Conservation (phyloP, 192 early-diverging fungal genomes). For the Backusella sp. region DNA sequence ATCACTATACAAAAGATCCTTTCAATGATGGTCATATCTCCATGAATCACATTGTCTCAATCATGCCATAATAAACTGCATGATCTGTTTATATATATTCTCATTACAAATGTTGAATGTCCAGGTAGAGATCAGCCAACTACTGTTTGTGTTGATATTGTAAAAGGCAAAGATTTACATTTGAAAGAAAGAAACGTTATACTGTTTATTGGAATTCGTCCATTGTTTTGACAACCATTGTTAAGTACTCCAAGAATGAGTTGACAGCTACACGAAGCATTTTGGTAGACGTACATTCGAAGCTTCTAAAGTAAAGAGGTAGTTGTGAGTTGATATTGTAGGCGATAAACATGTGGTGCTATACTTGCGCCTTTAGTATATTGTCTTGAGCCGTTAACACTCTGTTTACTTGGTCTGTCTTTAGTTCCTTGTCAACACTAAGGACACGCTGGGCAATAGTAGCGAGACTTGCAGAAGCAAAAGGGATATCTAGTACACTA, state of each 20-base stretch:
- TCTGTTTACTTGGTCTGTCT: slow-evolving; percentile 38
- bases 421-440: slow-evolving; percentile 49
- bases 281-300: slow-evolving; percentile 34
- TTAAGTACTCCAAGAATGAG: slow-evolving; percentile 50
- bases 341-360: background rate
- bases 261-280: slow-evolving; percentile 49
- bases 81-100: background rate
- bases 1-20: background rate
- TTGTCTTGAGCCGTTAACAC: slow-evolving; percentile 22
- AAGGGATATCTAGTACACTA: slow-evolving; percentile 40
- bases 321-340: background rate
- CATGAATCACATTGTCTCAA: background rate
- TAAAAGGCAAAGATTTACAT: background rate
- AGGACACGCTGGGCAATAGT: slow-evolving; percentile 40
- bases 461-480: slow-evolving; percentile 39
- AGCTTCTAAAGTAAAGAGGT: slow-evolving; percentile 24
- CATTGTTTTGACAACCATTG: slow-evolving; percentile 48
- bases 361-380: slow-evolving; percentile 41
- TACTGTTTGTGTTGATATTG: background rate
- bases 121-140: background rate
- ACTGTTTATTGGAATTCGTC: slow-evolving; percentile 29
- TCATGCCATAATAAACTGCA: background rate
- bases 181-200: background rate
- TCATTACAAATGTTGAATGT: too few relatives aligned
- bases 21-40: background rate